Percentiles rank a stretch among this genome's conserved stretches.
Evolutionary conservation across 768 basidiomycete species (phyloP).

Genomic region (Mycena epipterygia): DNA sequence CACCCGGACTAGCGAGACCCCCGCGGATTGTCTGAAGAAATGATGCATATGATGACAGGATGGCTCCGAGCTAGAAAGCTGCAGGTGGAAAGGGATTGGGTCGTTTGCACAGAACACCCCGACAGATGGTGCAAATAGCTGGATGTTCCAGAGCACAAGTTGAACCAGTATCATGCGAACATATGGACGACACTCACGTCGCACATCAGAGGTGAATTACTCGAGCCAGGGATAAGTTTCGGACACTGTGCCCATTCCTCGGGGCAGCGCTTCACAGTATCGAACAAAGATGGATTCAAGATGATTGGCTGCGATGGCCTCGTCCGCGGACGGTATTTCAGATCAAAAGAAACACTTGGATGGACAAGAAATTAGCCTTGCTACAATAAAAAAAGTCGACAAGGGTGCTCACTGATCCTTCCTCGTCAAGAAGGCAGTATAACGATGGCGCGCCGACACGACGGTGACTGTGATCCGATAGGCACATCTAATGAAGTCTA

Average conservation of each 20-base stretch:
- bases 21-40: neutral
- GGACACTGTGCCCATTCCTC: constrained; percentile 21
- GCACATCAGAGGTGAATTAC: neutral
- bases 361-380: neutral
- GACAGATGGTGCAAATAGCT: constrained; percentile 18
- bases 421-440: constrained; percentile 14
- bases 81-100: constrained; percentile 16
- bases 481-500: constrained; percentile 7
- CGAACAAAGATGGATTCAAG: constrained; percentile 7
- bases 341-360: constrained; percentile 1
- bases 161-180: neutral
- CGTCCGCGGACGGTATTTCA: constrained; percentile 2
- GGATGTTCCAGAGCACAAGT: neutral
- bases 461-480: constrained; percentile 20
- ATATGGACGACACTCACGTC: neutral
- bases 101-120: constrained; percentile 10
- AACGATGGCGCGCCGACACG: constrained; percentile 5
- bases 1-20: neutral
- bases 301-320: constrained; percentile 17
- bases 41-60: neutral
- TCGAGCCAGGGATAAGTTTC: neutral
- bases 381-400: neutral
- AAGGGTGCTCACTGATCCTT: neutral
- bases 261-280: constrained; percentile 17
- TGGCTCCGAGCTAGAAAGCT: neutral